Evolutionary conservation across 2,329 filamentous ascomycete genomes (phyloP).

Genomic region (Blastomyces gilchristii): DNA sequence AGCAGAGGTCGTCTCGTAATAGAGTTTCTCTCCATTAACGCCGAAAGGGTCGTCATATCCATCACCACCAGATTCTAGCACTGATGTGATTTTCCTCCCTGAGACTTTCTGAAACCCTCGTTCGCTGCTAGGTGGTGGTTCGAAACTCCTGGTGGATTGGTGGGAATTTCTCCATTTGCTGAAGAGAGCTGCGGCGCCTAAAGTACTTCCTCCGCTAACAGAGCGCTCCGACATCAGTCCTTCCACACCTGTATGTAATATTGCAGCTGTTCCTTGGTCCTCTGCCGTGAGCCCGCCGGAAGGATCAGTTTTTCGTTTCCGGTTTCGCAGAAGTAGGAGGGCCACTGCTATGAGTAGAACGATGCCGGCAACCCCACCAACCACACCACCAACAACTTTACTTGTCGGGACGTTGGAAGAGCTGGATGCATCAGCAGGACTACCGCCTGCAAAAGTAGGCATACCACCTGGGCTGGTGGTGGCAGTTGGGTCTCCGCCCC

Average conservation of each 20-base stretch:
- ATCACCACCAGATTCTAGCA: slow-evolving; percentile 38
- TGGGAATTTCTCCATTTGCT: slow-evolving; percentile 33
- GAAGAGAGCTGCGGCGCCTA: slow-evolving; percentile 30
- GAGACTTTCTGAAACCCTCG: slow-evolving; percentile 42
- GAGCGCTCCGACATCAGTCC: slow-evolving; percentile 30
- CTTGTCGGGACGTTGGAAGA: slow-evolving; percentile 33
- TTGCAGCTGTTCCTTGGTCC: slow-evolving; percentile 14
- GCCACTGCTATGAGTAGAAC: slow-evolving; percentile 40
- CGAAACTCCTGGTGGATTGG: slow-evolving; percentile 26
- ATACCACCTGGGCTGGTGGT: slow-evolving; percentile 2
- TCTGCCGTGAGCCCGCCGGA: slow-evolving; percentile 10
- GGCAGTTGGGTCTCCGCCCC: slow-evolving; percentile 9
- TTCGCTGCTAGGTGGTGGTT: slow-evolving; percentile 29
- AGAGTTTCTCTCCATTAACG: slow-evolving; percentile 20
- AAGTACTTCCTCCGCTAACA: slow-evolving; percentile 23
- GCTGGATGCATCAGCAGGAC: slow-evolving; percentile 12
- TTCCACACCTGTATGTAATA: slow-evolving; percentile 10
- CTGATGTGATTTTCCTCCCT: slow-evolving; percentile 39
- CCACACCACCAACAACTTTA: slow-evolving; percentile 51
- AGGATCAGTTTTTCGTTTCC: slow-evolving; percentile 32
- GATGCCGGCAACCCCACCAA: slow-evolving; percentile 51
- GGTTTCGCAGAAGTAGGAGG: slow-evolving; percentile 44
- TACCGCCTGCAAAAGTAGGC: slow-evolving; percentile 9
- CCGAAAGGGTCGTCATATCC: slow-evolving; percentile 31
- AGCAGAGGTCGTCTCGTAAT: slow-evolving; percentile 24